Conservation (phyloP, 805 yeast species). For the Sugiyamaella mastotermitis region DNA sequence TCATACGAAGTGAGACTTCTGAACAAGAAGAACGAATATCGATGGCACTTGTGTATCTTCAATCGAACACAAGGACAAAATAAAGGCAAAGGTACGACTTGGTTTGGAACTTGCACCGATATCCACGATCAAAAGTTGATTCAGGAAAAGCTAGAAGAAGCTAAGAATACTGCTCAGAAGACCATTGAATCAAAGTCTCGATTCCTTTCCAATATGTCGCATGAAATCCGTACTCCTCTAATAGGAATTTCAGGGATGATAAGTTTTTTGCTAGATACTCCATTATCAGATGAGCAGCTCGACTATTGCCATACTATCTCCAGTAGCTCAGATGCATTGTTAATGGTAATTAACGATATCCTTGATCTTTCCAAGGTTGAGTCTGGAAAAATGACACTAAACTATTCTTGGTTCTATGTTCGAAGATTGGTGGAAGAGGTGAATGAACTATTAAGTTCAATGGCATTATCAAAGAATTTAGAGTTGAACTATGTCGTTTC, state of each 20-base stretch:
- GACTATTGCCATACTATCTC: constrained; percentile 33
- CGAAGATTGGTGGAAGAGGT: constrained; percentile 31
- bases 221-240: constrained; percentile 32
- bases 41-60: constrained; percentile 29
- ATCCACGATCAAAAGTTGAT: constrained; percentile 30
- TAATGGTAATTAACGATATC: constrained; percentile 32
- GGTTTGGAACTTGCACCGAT: constrained; percentile 33
- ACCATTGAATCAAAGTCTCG: constrained; percentile 34
- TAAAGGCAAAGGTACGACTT: no score
- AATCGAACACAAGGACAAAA: no score
- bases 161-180: constrained; percentile 32
- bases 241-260: constrained; percentile 35
- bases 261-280: constrained; percentile 29
- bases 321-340: constrained; percentile 28
- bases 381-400: constrained; percentile 31
- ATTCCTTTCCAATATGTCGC: constrained; percentile 32
- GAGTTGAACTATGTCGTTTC: constrained; percentile 29
- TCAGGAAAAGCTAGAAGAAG: constrained; percentile 29
- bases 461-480: constrained; percentile 30
- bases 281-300: constrained; percentile 28
- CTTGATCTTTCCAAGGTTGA: constrained; percentile 32
- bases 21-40: constrained; percentile 22
- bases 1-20: constrained; percentile 24
- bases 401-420: constrained; percentile 27
- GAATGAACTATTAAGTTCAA: constrained; percentile 27